Percentiles rank a stretch among this genome's conserved stretches.
Evolutionary conservation across 805 yeast species (phyloP).

Genomic region (Saccharomycopsis selenospora): DNA sequence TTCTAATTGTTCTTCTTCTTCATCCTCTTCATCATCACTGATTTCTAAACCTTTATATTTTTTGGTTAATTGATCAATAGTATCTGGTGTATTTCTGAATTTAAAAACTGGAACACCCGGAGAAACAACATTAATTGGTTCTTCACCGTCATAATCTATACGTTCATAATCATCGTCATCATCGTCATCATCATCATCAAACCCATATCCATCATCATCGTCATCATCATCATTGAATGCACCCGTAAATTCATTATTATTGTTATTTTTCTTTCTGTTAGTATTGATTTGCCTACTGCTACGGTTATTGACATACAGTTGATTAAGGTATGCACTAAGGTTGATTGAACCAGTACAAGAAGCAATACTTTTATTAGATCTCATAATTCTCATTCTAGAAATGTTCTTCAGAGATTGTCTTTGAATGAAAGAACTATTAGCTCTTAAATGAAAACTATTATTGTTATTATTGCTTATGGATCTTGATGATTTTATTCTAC

Average conservation of each 20-base stretch:
- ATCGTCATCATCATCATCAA: conserved; percentile 9
- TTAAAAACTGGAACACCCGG: conserved; percentile 20
- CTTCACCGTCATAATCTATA: conserved; percentile 18
- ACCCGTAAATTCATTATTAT: background rate
- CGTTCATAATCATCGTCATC: conserved; percentile 2
- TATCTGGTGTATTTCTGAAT: conserved; percentile 1
- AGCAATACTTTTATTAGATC: conserved; percentile 18
- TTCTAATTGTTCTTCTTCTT: background rate
- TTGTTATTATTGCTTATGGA: too few species aligned
- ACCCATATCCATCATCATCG: conserved; percentile 14
- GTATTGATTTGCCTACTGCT: too few species aligned
- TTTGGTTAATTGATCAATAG: conserved; percentile 14
- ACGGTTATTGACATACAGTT: background rate
- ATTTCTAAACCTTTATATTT: conserved; percentile 15
- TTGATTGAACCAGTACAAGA: conserved; percentile 18
- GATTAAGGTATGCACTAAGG: conserved; percentile 13
- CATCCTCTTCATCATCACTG: background rate
- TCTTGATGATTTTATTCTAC: too few species aligned
- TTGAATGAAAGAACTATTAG: background rate
- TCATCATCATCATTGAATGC: background rate
- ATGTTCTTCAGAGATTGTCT: background rate
- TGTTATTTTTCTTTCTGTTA: too few species aligned
- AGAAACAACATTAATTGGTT: conserved; percentile 19
- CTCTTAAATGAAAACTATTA: background rate
- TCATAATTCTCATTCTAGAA: conserved; percentile 7